phyloP scores from a whole-genome alignment of 768 basidiomycete species.

The Leccinum longicurvipes region DNA sequence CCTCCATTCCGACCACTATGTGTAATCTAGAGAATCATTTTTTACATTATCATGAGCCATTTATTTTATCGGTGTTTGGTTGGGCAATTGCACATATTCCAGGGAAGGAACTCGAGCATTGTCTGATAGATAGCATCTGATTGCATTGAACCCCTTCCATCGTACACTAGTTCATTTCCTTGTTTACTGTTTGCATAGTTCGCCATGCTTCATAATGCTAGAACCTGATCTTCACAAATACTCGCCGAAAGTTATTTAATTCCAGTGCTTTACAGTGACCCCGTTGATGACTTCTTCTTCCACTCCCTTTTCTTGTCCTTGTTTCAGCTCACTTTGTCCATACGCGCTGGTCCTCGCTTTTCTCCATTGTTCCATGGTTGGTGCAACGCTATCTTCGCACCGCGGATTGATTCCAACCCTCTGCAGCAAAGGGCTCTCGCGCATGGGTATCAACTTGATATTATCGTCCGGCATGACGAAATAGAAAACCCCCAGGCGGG shows the following conservation, averaged over 20 bases:
- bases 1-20: too few relatives aligned
- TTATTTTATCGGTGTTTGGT: too few relatives aligned
- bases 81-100: too few relatives aligned
- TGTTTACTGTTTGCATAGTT: too few relatives aligned
- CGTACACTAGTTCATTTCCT: too few relatives aligned
- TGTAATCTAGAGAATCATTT: too few relatives aligned
- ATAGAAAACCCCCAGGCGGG: constrained; percentile 58
- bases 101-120: too few relatives aligned
- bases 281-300: constrained; percentile 57
- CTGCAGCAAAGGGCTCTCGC: constrained; percentile 48
- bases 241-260: constrained; percentile 23
- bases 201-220: too few relatives aligned
- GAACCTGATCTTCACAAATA: not conserved
- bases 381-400: constrained; percentile 40
- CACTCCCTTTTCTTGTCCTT: constrained; percentile 38
- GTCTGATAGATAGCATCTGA: too few relatives aligned
- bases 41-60: too few relatives aligned
- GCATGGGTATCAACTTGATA: constrained; percentile 42
- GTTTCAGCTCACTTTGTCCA: constrained; percentile 44
- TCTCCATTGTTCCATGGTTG: constrained; percentile 53
- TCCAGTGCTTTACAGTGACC: constrained; percentile 56
- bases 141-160: too few relatives aligned
- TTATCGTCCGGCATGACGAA: constrained; percentile 52
- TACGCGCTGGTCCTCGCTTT: constrained; percentile 50
- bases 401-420: constrained; percentile 38